Conservation (phyloP, 108 stramenopile species). For the Cyclostephanos invisitatus region DNA sequence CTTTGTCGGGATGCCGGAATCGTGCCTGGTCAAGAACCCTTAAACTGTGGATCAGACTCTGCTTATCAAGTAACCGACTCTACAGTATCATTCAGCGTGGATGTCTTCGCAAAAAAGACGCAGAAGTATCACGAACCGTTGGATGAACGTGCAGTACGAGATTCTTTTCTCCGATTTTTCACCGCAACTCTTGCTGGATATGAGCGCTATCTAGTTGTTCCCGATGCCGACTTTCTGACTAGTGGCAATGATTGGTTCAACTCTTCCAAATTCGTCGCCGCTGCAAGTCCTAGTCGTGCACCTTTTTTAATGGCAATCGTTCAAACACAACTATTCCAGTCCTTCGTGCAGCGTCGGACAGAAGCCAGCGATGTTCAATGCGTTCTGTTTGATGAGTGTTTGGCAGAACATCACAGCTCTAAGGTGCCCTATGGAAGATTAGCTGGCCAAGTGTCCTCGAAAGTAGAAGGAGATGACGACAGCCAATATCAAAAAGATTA, state of each 20-base stretch:
- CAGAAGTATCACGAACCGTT: slow-evolving; percentile 52
- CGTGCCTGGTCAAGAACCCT: slow-evolving; percentile 80
- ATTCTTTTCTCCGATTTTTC: slow-evolving; percentile 84
- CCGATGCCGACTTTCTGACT: slow-evolving; percentile 83
- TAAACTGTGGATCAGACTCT: slow-evolving; percentile 70
- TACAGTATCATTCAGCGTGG: slow-evolving; percentile 43
- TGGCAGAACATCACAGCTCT: slow-evolving; percentile 76
- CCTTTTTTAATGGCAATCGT: slow-evolving; percentile 63
- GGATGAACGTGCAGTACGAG: slow-evolving; percentile 84
- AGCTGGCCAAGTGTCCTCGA: slow-evolving; percentile 60
- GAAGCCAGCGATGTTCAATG: slow-evolving; percentile 88
- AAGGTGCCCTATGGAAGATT: slow-evolving; percentile 73
- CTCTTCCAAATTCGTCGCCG: slow-evolving; percentile 71
- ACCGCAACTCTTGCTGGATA: slow-evolving; percentile 78
- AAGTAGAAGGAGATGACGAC: slow-evolving; percentile 20
- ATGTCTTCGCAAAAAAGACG: slow-evolving; percentile 35
- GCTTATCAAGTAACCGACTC: slow-evolving; percentile 44
- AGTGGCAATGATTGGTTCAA: slow-evolving; percentile 90
- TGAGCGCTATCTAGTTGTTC: slow-evolving; percentile 80
- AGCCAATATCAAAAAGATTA: slow-evolving; percentile 51
- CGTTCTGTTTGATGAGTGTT: slow-evolving; percentile 83
- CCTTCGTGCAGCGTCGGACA: slow-evolving; percentile 84
- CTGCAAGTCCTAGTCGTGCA: slow-evolving; percentile 57
- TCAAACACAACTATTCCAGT: slow-evolving; percentile 83
- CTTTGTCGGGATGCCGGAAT: slow-evolving; percentile 80